Percentiles rank a stretch among this genome's conserved stretches.
Conservation (phyloP, 2,329 filamentous ascomycete genomes). For the Colletotrichum melonis region DNA sequence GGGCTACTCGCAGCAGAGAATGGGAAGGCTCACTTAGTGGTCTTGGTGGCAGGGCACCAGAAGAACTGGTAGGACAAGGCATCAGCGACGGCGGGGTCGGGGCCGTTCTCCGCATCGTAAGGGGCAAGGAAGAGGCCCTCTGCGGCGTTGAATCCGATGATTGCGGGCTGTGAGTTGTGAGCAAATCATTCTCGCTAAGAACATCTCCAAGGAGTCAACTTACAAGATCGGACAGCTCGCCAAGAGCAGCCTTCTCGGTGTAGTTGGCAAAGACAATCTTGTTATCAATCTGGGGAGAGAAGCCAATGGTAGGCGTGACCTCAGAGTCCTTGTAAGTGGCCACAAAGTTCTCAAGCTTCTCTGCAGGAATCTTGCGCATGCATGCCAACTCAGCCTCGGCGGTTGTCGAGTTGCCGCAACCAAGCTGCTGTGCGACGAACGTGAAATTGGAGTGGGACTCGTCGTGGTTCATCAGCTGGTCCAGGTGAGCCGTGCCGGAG, state of each 20-base stretch:
- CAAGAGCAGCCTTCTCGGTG: slow-evolving; percentile 38
- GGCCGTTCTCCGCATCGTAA: slow-evolving; percentile 23
- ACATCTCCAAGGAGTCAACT: neutral
- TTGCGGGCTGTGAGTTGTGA: slow-evolving; percentile 13
- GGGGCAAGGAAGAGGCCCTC: slow-evolving; percentile 31
- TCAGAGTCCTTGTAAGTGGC: slow-evolving; percentile 41
- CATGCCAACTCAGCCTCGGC: slow-evolving; percentile 47
- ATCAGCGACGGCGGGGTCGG: slow-evolving; percentile 13
- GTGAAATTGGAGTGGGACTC: slow-evolving; percentile 49
- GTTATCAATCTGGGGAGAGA: slow-evolving; percentile 46
- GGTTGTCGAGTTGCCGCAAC: slow-evolving; percentile 48
- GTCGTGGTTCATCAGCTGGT: slow-evolving; percentile 48
- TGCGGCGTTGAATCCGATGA: slow-evolving; percentile 31
- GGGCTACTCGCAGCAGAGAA: too few relatives aligned
- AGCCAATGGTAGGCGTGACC: slow-evolving; percentile 42
- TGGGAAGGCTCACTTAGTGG: slow-evolving; percentile 17
- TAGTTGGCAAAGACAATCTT: slow-evolving; percentile 48
- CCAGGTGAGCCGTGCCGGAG: slow-evolving; percentile 43
- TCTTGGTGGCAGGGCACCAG: slow-evolving; percentile 30
- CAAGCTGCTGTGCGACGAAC: slow-evolving; percentile 51
- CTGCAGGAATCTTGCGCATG: slow-evolving; percentile 48
- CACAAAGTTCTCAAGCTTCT: slow-evolving; percentile 46
- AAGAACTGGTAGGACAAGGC: slow-evolving; percentile 28
- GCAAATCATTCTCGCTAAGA: neutral
- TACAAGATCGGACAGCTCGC: slow-evolving; percentile 27